Evolutionary conservation across 768 basidiomycete species (phyloP).

Genomic region (Suillus subalutaceus): DNA sequence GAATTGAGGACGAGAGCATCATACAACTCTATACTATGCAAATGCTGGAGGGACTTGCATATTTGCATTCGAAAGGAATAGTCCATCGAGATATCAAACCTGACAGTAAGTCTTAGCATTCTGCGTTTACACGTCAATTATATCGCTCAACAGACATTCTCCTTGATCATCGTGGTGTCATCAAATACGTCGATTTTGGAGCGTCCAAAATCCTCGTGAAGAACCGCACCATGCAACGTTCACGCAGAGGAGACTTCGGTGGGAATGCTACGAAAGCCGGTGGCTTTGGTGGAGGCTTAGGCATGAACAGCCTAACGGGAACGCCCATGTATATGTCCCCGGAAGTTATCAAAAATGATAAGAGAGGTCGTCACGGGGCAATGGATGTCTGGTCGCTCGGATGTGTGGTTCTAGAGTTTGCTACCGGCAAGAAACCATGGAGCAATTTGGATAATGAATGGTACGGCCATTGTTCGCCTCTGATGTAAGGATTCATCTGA

Average conservation of each 20-base stretch:
- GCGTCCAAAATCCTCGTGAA: conserved; percentile 95
- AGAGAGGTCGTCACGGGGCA: conserved; percentile 83
- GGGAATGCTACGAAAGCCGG: conserved; percentile 35
- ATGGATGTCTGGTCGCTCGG: conserved; percentile 99
- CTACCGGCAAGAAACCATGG: conserved; percentile 98
- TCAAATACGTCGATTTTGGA: conserved; percentile 97
- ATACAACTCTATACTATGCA: conserved; percentile 96
- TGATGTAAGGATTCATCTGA: background rate
- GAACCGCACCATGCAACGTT: conserved; percentile 77
- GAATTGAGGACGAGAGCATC: conserved; percentile 96
- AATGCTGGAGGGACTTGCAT: conserved; percentile 92
- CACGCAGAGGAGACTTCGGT: conserved; percentile 60
- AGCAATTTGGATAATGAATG: conserved; percentile 99
- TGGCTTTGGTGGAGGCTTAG: conserved; percentile 41
- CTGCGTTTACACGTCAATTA: conserved; percentile 8
- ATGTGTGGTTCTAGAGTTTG: conserved; percentile 96
- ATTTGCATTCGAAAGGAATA: conserved; percentile 90
- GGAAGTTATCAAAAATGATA: conserved; percentile 95
- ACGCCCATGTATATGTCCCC: conserved; percentile 99
- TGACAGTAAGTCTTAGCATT: conserved; percentile 71
- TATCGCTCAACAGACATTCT: conserved; percentile 75
- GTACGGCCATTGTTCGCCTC: conserved; percentile 43
- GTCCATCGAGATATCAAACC: conserved; percentile 98
- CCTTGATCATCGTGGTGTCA: conserved; percentile 84
- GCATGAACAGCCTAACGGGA: conserved; percentile 86